These are phyloP conservation scores for Xylaria sp. DNA, from an alignment of 2,329 filamentous ascomycete genomes.

Conservation along the genomic window DNA sequence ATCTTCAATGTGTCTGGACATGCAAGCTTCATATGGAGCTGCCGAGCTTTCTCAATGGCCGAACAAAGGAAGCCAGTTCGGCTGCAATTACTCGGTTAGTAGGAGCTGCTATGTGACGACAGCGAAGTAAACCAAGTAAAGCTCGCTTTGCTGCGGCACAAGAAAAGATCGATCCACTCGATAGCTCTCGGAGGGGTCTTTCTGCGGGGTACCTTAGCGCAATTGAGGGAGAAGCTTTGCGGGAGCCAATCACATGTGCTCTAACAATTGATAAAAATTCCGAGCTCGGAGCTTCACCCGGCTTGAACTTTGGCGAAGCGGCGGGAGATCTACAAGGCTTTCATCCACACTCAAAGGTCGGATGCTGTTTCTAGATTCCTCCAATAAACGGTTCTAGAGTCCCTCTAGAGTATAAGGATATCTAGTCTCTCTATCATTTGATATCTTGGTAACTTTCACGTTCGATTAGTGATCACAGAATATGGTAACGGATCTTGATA, in stretches of 20 bases:
- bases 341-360: background rate
- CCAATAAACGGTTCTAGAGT: background rate
- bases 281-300: slow-evolving; percentile 25
- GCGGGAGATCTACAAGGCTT: background rate
- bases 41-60: slow-evolving; percentile 25
- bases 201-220: slow-evolving; percentile 22
- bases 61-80: slow-evolving; percentile 31
- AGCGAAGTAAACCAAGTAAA: background rate
- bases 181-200: slow-evolving; percentile 15
- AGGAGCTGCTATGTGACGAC: slow-evolving; percentile 23
- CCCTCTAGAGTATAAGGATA: background rate
- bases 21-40: slow-evolving; percentile 23
- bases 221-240: slow-evolving; percentile 1
- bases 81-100: slow-evolving; percentile 28
- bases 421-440: background rate
- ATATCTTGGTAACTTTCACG: background rate
- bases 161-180: slow-evolving; percentile 20
- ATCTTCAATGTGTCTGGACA: slow-evolving; percentile 1
- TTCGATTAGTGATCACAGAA: background rate
- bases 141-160: slow-evolving; percentile 41
- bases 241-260: slow-evolving; percentile 22
- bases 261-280: slow-evolving; percentile 14
- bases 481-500: background rate
- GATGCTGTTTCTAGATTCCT: background rate
- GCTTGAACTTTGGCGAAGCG: background rate